These are phyloP conservation scores for Aotearoamyces nothofagi DNA, from an alignment of 2,329 filamentous ascomycete species.

Conservation along the genomic window DNA sequence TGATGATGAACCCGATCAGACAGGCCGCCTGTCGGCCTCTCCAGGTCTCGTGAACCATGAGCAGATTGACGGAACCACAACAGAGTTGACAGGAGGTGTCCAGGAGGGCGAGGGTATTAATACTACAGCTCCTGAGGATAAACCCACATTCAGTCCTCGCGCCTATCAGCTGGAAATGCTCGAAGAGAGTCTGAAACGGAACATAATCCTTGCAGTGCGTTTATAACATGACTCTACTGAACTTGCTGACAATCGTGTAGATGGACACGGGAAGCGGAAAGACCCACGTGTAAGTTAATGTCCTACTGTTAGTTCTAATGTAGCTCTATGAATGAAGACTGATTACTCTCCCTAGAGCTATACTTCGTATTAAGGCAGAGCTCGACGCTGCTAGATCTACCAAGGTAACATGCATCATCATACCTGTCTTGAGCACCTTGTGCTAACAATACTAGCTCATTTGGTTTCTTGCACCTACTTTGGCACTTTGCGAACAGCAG, in stretches of 20 bases:
- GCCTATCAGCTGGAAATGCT: slow-evolving; percentile 61
- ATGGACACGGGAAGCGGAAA: slow-evolving; percentile 71
- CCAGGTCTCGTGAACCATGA: no score
- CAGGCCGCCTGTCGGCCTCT: no score
- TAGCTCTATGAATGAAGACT: neutral
- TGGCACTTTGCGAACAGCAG: slow-evolving; percentile 51
- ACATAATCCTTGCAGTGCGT: slow-evolving; percentile 52
- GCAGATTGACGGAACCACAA: no score
- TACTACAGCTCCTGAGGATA: no score
- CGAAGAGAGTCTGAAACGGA: slow-evolving; percentile 44
- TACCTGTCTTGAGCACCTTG: neutral
- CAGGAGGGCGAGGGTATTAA: no score
- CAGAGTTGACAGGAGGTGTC: no score
- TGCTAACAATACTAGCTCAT: slow-evolving; percentile 25
- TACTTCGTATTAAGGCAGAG: slow-evolving; percentile 50
- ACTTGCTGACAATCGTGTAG: slow-evolving; percentile 21
- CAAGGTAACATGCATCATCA: slow-evolving; percentile 31
- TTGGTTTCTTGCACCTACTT: slow-evolving; percentile 59
- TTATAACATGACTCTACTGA: slow-evolving; percentile 2
- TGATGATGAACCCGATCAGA: no score
- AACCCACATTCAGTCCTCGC: neutral
- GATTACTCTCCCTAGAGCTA: slow-evolving; percentile 30
- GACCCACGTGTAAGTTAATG: slow-evolving; percentile 48
- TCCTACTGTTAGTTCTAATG: neutral
- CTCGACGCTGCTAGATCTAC: slow-evolving; percentile 33